Percentiles rank a stretch among this genome's conserved stretches.
Evolutionary conservation across 805 yeast species (phyloP).

Genomic region (Kockiozyma suomiensis): DNA sequence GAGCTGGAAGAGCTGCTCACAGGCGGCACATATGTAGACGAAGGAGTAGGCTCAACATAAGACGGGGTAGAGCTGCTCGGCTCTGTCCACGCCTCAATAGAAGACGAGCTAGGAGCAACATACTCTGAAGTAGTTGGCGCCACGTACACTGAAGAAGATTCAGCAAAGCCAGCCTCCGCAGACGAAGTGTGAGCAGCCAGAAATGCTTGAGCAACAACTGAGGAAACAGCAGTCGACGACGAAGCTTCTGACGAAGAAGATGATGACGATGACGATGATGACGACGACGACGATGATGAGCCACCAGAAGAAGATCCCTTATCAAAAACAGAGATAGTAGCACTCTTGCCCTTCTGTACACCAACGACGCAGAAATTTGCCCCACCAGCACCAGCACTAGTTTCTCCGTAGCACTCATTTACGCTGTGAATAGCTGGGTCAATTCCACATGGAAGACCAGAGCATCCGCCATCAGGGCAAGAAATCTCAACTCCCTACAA

Average conservation of each 20-base stretch:
- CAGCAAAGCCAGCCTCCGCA: neutral
- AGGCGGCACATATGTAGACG: neutral
- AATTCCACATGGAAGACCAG: slow-evolving; percentile 79
- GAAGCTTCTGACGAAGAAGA: neutral
- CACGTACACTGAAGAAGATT: neutral
- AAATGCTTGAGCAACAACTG: neutral
- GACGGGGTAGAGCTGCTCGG: slow-evolving; percentile 15
- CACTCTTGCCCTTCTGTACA: slow-evolving; percentile 63
- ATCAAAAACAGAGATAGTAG: slow-evolving; percentile 70
- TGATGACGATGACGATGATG: slow-evolving; percentile 1
- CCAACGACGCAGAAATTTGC: slow-evolving; percentile 86
- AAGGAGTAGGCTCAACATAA: slow-evolving; percentile 24
- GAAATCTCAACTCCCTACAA: slow-evolving; percentile 75
- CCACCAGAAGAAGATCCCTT: slow-evolving; percentile 4
- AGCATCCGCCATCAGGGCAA: slow-evolving; percentile 72
- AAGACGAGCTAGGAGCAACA: slow-evolving; percentile 7
- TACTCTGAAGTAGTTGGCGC: slow-evolving; percentile 7
- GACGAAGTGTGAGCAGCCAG: neutral
- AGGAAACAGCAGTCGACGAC: slow-evolving; percentile 11
- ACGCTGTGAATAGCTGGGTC: slow-evolving; percentile 67
- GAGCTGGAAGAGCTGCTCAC: neutral
- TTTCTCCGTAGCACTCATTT: slow-evolving; percentile 55
- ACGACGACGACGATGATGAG: slow-evolving; percentile 5
- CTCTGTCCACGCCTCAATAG: neutral
- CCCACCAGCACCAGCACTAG: slow-evolving; percentile 59